Base-by-base conservation (phyloP, 2,329 filamentous ascomycete species). In the Dothidotthia symphoricarpi region DNA sequence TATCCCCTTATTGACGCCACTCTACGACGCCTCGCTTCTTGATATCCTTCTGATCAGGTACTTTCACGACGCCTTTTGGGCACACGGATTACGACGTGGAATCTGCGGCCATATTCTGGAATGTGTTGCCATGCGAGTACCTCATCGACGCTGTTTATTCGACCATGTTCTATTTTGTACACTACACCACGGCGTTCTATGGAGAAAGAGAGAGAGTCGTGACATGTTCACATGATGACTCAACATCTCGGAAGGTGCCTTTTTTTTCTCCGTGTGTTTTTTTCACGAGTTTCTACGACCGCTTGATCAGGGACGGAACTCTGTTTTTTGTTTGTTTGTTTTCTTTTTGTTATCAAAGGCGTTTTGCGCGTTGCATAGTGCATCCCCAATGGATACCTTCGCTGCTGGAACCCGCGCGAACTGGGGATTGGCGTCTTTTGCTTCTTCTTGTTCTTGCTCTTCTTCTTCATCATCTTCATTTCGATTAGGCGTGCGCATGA, bases 311-410 rank as follows among this genome's bases (percentile, higher is more conserved):
- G 28, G 31, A 28, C 24, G 34, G 34, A 19, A 19, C 37, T 36
- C 34, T 34, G 28, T 41, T 41, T 32, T 30, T 37, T 39, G 40
- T 25, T 30, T 35, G 39, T 17, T 37, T 37, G 39, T 32, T 41
- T 41, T 29, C 16, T 37, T 28, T 39, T 38, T 34, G 31, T 32
- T 41, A 36, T 31, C 6, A 16, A 19, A 37, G 16, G 28, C 29
- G 27, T 39, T 47, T 55, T 38, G 30, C 31, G 49, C 51, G 47
- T 56, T 56, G 51, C 51, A 54, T 54, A 49, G 17, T 48, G 52
- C 54, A 56, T 54, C 43, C 41, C 53, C 52, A 47, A 44, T 49
- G 52, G 52, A 57, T 57, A 57, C 54, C 54, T 55, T 57, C 54
- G 54, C 50, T 42, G 54, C 54, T 49, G 48, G 40, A 47, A 49